Evolutionary conservation across 2,329 filamentous ascomycete genomes (phyloP).

Genomic region (Cephalotrichum gorgonifer): DNA sequence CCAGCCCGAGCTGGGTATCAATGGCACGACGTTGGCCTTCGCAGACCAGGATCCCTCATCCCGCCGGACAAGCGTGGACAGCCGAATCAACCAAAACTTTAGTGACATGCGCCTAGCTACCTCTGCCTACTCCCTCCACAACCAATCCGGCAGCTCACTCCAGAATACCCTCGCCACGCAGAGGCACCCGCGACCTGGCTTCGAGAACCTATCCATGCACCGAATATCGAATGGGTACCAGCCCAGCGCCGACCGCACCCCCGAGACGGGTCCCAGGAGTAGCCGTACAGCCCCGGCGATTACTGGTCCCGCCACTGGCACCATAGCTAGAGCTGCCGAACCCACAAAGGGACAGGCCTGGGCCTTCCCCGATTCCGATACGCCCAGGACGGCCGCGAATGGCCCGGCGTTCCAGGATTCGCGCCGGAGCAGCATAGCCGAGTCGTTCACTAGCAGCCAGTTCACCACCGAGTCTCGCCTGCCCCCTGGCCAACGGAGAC

Average conservation of each 20-base stretch:
- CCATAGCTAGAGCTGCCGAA: conserved; percentile 59
- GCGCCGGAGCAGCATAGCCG: conserved; percentile 64
- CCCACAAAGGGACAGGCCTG: conserved; percentile 76
- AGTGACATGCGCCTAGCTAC: conserved; percentile 58
- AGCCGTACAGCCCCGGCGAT: conserved; percentile 65
- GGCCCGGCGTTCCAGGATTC: conserved; percentile 47
- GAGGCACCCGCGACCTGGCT: conserved; percentile 42
- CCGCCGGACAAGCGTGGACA: conserved; percentile 70
- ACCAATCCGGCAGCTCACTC: conserved; percentile 66
- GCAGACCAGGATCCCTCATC: conserved; percentile 34
- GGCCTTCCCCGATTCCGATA: conserved; percentile 70
- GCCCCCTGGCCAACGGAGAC: conserved; percentile 59
- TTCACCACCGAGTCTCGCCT: conserved; percentile 65
- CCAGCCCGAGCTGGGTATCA: conserved; percentile 4
- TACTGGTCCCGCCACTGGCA: conserved; percentile 56
- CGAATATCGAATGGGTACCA: conserved; percentile 57
- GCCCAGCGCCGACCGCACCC: conserved; percentile 47
- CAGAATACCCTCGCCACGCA: conserved; percentile 61
- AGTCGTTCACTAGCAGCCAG: conserved; percentile 70
- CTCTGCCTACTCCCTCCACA: conserved; percentile 67
- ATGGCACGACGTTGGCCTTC: conserved; percentile 20
- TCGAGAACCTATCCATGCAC: conserved; percentile 43
- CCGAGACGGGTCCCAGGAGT: conserved; percentile 38
- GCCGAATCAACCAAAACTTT: conserved; percentile 64
- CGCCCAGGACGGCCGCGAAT: conserved; percentile 37